Conservation (phyloP, 108 stramenopile genomes). For the Cyclotella sp. region DNA sequence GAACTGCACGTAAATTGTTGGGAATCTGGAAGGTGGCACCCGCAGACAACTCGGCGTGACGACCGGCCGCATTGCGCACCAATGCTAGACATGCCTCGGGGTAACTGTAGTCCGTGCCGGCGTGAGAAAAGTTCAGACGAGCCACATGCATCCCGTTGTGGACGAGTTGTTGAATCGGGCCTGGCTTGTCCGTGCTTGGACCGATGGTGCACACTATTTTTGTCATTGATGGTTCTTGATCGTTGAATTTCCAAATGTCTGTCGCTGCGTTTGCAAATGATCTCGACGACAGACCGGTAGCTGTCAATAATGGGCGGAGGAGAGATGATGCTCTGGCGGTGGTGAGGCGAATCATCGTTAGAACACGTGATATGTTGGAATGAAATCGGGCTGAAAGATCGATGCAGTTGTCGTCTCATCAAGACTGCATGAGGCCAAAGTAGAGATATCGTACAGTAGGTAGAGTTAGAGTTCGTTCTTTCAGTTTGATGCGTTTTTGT, state of each 20-base stretch:
- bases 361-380: not conserved
- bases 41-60: constrained; percentile 49
- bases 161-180: constrained; percentile 61
- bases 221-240: constrained; percentile 54
- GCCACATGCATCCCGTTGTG: constrained; percentile 89
- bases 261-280: constrained; percentile 22
- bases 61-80: constrained; percentile 56
- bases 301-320: not conserved
- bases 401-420: no score
- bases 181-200: constrained; percentile 80
- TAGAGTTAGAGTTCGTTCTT: no score
- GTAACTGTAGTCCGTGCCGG: constrained; percentile 65
- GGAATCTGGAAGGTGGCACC: constrained; percentile 49
- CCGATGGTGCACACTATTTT: constrained; percentile 97
- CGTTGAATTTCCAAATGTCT: constrained; percentile 15
- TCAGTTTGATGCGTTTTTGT: no score
- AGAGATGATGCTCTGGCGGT: not conserved
- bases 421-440: no score
- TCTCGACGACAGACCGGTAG: not conserved
- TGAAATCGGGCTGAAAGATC: no score
- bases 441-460: no score
- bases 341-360: not conserved
- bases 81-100: constrained; percentile 56
- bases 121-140: constrained; percentile 92
- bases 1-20: constrained; percentile 70